Evolutionary conservation across 2,329 filamentous ascomycete species (phyloP), one percentile per base, ranked within the genome.

Genomic region (Phialophora chinensis): DNA sequence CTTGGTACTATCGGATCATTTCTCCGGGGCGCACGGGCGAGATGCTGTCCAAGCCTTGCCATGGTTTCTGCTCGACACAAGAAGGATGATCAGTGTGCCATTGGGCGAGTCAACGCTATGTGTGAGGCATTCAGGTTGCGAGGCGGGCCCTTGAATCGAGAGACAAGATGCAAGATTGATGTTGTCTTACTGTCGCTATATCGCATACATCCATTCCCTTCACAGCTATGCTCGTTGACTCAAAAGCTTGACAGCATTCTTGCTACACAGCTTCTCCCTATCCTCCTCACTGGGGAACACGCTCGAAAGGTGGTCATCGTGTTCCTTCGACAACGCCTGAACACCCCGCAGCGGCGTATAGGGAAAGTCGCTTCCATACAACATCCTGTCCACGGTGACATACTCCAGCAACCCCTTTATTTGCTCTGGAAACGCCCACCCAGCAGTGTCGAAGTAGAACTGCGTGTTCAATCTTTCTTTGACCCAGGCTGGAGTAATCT

Each of bases 381-480:
- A 35, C 31, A 73, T 62, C 54, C 70, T 60, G 29, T 72, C 66
- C 11, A 66, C 65, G 4, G 64, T 72, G 17, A 73, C 63, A 52
- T 71, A 73, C 47, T 71, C 56, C 60, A 73, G 44, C 49, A 72
- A 42, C 5, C 71, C 70, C 44, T 72, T 69, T 31, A 68, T 70
- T 59, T 73, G 71, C 27, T 71, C 70, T 2, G 66, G 66, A 29
- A 72, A 72, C 8, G 70, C 66, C 68, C 68, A 73, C 1, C 71
- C 71, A 31, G 71, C 71, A 11, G 71, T 70, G 58, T 73, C 71
- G 38, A 72, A 73, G 59, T 71, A 73, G 65, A 73, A 73, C 56
- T 73, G 67, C 25, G 49, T 59, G 44, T 71, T 71, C 47, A 73
- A 63, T 31, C 67, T 56, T 56, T 73, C 67, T 35, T 69, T 69